Base-by-base conservation (phyloP, 495 filamentous ascomycete species). In the Poronia punctata region DNA sequence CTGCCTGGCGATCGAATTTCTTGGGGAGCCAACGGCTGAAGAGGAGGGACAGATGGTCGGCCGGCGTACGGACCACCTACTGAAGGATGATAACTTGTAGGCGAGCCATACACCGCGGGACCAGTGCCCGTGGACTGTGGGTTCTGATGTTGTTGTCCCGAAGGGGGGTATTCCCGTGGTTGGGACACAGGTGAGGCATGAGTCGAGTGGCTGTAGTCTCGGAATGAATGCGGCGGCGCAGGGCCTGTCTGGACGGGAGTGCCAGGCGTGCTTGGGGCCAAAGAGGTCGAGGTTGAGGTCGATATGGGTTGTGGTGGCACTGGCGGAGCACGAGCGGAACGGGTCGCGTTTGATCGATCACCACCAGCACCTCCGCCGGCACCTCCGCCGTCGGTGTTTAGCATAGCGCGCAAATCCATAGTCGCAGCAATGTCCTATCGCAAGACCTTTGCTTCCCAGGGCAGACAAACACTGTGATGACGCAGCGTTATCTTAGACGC, bases 321-420 rank as follows among this genome's bases (percentile, higher is more conserved):
- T 24, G 50, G 42, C 16, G 40, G 49, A 31, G 27, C 48, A 46
- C 45, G 46, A 43, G 25, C 54, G 26, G 43, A 52, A 45, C 32
- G 49, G 31, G 12, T 21, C 9, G 37, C 8, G 42, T 50, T 41
- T 30, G 52, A 23, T 30, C 36, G 58, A 50, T 38, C 54, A 39
- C 49, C 40, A 38, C 51, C 59, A 43, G 56, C 59, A 42, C 59
- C 59, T 49, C 59, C 59, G 46, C 67, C 61, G 12, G 56, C n/a
- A 45, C 54, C 58, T 42, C 59, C 59, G 46, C 67, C 61, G 12
- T 54, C 53, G 7, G 59, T 64, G 60, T 76, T 78, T 40, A 79
- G 59, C 55, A 79, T 74, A 12, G 64, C 66, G 52, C 65, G 58
- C 43, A 79, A 60, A 64, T 79, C 74, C 75, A 79, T 79, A 40